Evolutionary conservation across 2,329 filamentous ascomycete species (phyloP).

Genomic region (Aspergillus floridensis): DNA sequence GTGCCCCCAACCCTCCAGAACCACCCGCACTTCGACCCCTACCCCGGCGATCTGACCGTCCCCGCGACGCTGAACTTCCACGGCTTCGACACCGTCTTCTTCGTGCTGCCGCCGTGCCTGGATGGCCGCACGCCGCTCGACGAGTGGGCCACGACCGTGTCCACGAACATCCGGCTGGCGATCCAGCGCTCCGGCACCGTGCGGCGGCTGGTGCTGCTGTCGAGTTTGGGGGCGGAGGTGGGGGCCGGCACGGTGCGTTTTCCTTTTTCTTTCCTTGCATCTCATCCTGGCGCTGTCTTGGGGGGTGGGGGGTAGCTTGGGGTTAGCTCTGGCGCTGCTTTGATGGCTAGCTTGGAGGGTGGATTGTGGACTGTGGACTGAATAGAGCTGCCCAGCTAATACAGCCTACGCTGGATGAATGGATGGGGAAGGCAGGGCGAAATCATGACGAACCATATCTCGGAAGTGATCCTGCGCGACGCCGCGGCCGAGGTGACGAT

Average conservation of each 20-base stretch:
- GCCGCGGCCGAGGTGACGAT: constrained; percentile 14
- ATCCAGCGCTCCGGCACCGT: constrained; percentile 8
- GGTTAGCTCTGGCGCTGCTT: too few relatives aligned
- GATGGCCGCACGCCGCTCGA: constrained; percentile 6
- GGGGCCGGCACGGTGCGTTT: constrained; percentile 11
- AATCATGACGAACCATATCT: constrained; percentile 16
- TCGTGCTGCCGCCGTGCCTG: constrained; percentile 12
- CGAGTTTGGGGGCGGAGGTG: constrained; percentile 16
- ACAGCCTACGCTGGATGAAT: neutral
- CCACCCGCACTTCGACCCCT: constrained; percentile 11
- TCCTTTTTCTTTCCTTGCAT: too few relatives aligned
- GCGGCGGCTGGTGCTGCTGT: constrained; percentile 14
- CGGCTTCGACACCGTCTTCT: constrained; percentile 13
- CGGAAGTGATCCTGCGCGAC: constrained; percentile 11
- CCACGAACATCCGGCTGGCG: constrained; percentile 11
- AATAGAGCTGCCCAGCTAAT: neutral
- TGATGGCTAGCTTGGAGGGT: too few relatives aligned
- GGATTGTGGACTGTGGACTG: too few relatives aligned
- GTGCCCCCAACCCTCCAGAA: constrained; percentile 10
- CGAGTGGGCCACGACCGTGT: constrained; percentile 6
- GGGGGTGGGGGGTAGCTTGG: too few relatives aligned
- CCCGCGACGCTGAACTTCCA: constrained; percentile 9
- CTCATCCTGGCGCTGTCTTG: too few relatives aligned
- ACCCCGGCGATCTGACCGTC: constrained; percentile 11
- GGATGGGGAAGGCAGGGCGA: constrained; percentile 9